Evolutionary conservation across 169 alveolate genomes (phyloP), one percentile per base, ranked within the genome.

Genomic region (Plasmodium falciparum): DNA sequence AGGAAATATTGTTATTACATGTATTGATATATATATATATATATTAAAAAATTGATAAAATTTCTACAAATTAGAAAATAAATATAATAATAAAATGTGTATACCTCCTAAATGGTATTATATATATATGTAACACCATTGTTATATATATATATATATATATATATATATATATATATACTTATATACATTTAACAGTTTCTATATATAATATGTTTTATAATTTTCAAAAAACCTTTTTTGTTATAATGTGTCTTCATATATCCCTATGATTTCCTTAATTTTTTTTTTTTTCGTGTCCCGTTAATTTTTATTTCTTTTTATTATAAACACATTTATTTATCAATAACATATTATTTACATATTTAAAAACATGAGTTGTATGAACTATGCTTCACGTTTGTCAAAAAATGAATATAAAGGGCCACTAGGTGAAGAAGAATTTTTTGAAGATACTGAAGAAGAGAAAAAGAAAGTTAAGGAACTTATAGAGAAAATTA

Each of bases 371-470:
- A 86, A 86, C 43, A 86, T 86, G 92, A 86, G 92, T 20, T 86
- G 92, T 65, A 70, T 72, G 78, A 71, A 86, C 22, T 94, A 94
- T 62, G 96, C 96, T 4, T 50, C 63, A 15, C 93, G 94, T 24
- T 70, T 94, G 70, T 78, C 91, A n/a, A 92, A 76, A 73, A 92
- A 92, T 56, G 94, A 93, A 56, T 88, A 92, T 76, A 94, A 94
- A 91, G 96, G 96, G 11, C 96, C 96, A n/a, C 67, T 89, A 49
- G 95, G 95, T 12, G 91, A 71, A 39, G 85, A 72, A 52, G 95
- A 94, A 89, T 88, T 91, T 33, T 94, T 94, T 70, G 96, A 94
- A 78, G 89, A 91, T 33, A 75, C 70, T 13, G 90, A 93, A 22
- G 95, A 94, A 56, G 95, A 93, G 13, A 49, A 72, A 52, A 74